Evolutionary conservation across 2,329 filamentous ascomycete species (phyloP), one percentile per base, ranked within the genome.

Genomic region (Talaromyces sp.): DNA sequence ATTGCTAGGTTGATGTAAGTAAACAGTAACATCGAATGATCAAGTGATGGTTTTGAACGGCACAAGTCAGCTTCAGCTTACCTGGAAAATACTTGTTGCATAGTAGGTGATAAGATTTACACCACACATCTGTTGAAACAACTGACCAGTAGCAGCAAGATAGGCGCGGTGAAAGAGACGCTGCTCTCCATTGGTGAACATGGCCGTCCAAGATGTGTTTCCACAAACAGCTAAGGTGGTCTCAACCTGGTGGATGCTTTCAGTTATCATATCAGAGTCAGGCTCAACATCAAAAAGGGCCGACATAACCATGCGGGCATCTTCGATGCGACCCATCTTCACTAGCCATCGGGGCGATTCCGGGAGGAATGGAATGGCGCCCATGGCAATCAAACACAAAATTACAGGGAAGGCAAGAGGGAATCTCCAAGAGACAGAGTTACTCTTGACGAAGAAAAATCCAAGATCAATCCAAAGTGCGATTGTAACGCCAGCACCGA

Each of bases 381-480:
- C 17, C 63, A 69, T 66, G 4, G 72, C 64, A n/a, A 69, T 58
- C 3, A 69, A 19, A 3, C 68, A 65, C 39, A 75, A 64, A 3
- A 75, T 32, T 16, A 71, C 62, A 46, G 69, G 69, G 59, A 75
- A 66, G 4, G 68, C 73, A 11, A 78, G 57, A 10, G 75, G 74
- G 47, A 77, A 71, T n/a, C 76, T 67, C 75, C 76, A 78, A 14
- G 74, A 68, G n/a, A 75, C 69, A 0, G 71, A 70, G 48, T 66
- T 71, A 1, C 57, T 63, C 20, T 63, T 68, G 43, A 72, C 68
- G 35, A 72, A 70, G 49, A 67, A 73, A 53, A 72, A 72, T 10
- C 75, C 78, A 20, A 79, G 71, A 52, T 80, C 76, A 51, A 80
- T 75, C 77, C 78, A 80, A 4, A 77, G 71, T 44, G 78, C 72